Evolutionary conservation across 495 filamentous ascomycete genomes (phyloP), one percentile per base, ranked within the genome.

Genomic region (Penicillium desertorum): DNA sequence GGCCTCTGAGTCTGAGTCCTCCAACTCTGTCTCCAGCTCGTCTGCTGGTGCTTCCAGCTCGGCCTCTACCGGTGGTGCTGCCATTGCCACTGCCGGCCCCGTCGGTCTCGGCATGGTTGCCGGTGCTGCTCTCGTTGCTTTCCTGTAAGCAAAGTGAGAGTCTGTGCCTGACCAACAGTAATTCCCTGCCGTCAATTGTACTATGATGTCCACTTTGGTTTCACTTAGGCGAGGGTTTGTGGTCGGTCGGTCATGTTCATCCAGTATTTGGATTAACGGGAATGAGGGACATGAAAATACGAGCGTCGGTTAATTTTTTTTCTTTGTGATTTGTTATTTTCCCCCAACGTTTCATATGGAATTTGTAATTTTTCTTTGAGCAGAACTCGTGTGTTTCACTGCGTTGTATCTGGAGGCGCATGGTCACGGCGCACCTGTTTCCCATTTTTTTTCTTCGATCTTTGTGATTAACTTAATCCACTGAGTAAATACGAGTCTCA

Each of bases 101-200:
- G 63, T 76, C n/a, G 66, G 75, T 11, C 62, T 79, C 42, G 62
- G 69, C 25, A 60, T 71, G 20, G 66, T 77, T n/a, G 78, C 77
- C 59, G 76, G 74, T 62, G 75, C 69, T 59, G 65, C 78, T 48
- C 68, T 80, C 42, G 76, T 73, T 66, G 77, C 72, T 64, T 72
- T 82, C 61, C 62, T 82, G 67, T 82, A 74, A 71, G 62, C 37
- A 20, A 48, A 39, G 16, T 23, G 27, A 29, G 45, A 12, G 23
- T 9, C 14, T 49, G 9, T 51, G 32, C n/a, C 20, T 48, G 17
- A 10, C 12, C 17, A 22, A 17, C 11, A 47, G 4, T n/a, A 29
- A 29, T 27, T 11, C 17, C 11, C 16, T 46, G 22, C 25, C 11
- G 45, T 49, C 25, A 46, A 9, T 50, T 45, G 47, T 45, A n/a